phyloP scores from a whole-genome alignment of 371 early-diverging fungal genomes.

The Basidiobolus heterosporus region DNA sequence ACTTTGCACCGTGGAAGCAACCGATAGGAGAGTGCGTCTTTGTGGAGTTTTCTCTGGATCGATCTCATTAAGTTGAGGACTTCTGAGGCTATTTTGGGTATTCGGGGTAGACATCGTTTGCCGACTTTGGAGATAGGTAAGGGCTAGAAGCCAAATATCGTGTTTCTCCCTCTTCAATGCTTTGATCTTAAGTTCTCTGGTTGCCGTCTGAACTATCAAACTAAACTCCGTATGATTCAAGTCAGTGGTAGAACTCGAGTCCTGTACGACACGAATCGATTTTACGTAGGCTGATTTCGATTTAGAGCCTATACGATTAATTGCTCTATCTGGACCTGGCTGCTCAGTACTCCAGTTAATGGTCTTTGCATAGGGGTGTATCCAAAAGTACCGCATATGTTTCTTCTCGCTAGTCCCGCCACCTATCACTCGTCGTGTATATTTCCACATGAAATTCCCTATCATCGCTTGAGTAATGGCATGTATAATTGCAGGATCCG shows the following conservation, averaged over 20 bases:
- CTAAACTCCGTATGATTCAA: neutral
- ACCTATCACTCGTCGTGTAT: slow-evolving; percentile 30
- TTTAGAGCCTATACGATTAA: neutral
- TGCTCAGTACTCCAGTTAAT: slow-evolving; percentile 57
- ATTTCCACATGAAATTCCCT: slow-evolving; percentile 59
- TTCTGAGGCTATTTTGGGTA: neutral
- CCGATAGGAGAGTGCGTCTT: no score
- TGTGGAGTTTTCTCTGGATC: no score
- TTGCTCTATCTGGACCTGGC: slow-evolving; percentile 38
- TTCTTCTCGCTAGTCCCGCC: slow-evolving; percentile 32
- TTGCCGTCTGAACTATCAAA: slow-evolving; percentile 5
- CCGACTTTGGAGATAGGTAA: neutral
- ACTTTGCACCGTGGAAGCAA: no score
- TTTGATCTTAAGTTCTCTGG: slow-evolving; percentile 28
- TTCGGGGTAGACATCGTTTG: neutral
- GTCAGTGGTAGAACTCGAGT: neutral
- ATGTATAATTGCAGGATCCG: slow-evolving; percentile 42
- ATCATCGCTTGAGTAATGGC: slow-evolving; percentile 63
- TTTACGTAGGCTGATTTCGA: slow-evolving; percentile 3
- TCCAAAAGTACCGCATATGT: slow-evolving; percentile 60
- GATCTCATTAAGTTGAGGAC: no score
- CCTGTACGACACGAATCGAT: neutral
- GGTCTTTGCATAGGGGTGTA: slow-evolving; percentile 63
- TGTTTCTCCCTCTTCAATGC: slow-evolving; percentile 3
- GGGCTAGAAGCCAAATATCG: neutral